A percentile compares a stretch with the other conserved stretches of the same genome.
These are phyloP conservation scores for Extremus antarcticus DNA, from an alignment of 495 filamentous ascomycete species.

Conservation along the genomic window DNA sequence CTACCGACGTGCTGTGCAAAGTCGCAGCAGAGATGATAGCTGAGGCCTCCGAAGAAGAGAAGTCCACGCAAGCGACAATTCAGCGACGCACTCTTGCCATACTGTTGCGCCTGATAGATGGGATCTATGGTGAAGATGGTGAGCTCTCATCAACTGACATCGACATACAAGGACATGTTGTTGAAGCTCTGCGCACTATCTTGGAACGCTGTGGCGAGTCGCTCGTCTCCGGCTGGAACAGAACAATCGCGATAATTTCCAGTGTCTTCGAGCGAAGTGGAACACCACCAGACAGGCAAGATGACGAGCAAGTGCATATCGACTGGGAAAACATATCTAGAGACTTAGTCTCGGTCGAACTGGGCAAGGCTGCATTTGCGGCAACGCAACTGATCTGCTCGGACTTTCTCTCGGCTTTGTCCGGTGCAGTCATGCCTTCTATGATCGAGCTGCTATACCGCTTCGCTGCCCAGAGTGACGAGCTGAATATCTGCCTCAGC, in stretches of 20 bases:
- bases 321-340: constrained; percentile 12
- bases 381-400: constrained; percentile 88
- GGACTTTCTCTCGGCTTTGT: constrained; percentile 75
- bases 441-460: constrained; percentile 80
- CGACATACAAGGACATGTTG: constrained; percentile 69
- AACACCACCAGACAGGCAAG: not conserved
- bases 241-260: constrained; percentile 73
- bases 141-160: constrained; percentile 50
- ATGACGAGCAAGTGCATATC: constrained; percentile 23
- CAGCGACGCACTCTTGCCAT: constrained; percentile 63
- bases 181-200: constrained; percentile 71
- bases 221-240: constrained; percentile 69
- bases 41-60: constrained; percentile 23
- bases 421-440: constrained; percentile 64
- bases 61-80: constrained; percentile 42
- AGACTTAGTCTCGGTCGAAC: constrained; percentile 46
- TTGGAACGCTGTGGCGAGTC: constrained; percentile 84
- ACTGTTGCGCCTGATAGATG: constrained; percentile 45
- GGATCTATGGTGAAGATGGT: constrained; percentile 39
- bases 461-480: constrained; percentile 77
- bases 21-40: constrained; percentile 32
- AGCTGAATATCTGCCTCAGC: constrained; percentile 93
- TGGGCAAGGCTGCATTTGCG: constrained; percentile 75
- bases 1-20: constrained; percentile 46
- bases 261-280: constrained; percentile 56